phyloP scores from a whole-genome alignment of 441 rosid species.

The Theobroma grandiflorum region DNA sequence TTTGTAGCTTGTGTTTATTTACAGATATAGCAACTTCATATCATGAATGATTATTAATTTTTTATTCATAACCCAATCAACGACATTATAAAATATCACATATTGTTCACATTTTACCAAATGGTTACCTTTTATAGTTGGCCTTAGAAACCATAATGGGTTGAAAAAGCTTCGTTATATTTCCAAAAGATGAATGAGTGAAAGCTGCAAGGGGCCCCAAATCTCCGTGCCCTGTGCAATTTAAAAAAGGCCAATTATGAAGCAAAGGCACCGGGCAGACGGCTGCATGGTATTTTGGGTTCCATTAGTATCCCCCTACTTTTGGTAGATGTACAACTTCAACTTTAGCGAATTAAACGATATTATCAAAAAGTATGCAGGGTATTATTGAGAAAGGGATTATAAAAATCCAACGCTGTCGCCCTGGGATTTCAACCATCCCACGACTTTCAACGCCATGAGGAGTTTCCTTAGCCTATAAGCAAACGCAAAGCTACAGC shows the following conservation, averaged over 20 bases:
- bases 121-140: neutral
- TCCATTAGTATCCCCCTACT: constrained; percentile 20
- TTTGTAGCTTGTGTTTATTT: neutral
- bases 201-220: neutral
- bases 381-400: neutral
- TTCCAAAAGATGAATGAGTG: constrained; percentile 1
- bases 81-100: neutral
- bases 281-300: neutral
- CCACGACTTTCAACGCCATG: constrained; percentile 3
- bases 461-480: constrained; percentile 26
- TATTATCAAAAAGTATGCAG: neutral
- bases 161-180: neutral
- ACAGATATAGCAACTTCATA: neutral
- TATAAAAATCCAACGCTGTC: neutral
- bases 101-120: constrained; percentile 2
- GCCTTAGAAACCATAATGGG: neutral
- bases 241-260: constrained; percentile 7
- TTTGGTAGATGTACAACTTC: neutral
- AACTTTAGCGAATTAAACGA: neutral
- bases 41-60: neutral
- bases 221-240: neutral
- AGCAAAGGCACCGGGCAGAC: neutral
- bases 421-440: neutral
- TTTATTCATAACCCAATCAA: neutral
- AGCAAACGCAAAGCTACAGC: neutral